phyloP scores from a whole-genome alignment of 2,329 filamentous ascomycete genomes.

The Trichoderma breve region DNA sequence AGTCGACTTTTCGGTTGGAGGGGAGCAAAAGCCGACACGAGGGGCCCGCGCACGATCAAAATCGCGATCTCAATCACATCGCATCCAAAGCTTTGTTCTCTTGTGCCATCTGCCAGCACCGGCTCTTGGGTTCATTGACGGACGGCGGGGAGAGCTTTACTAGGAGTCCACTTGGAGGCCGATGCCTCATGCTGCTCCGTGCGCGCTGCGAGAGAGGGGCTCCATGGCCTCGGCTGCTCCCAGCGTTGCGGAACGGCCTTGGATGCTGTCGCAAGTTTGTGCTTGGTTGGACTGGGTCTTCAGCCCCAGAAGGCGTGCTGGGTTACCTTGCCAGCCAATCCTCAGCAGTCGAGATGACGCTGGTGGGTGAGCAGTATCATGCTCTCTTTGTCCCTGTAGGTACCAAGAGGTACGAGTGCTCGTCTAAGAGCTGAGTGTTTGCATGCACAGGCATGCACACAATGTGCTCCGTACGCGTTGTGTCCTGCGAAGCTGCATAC shows the following conservation, averaged over 20 bases:
- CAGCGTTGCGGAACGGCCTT: conserved; percentile 10
- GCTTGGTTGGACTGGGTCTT: neutral
- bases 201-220: neutral
- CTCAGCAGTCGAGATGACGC: neutral
- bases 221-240: conserved; percentile 17
- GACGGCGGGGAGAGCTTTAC: neutral
- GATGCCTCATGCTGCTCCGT: conserved; percentile 5
- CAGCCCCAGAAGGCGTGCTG: conserved; percentile 13
- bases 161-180: neutral
- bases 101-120: neutral
- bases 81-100: neutral
- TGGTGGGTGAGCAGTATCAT: neutral
- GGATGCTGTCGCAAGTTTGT: conserved; percentile 1
- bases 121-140: neutral
- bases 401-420: neutral
- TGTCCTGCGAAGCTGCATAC: neutral
- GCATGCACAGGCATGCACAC: neutral
- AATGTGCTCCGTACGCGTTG: neutral
- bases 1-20: neutral
- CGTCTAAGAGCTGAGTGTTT: neutral
- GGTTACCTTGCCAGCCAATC: neutral
- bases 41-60: neutral
- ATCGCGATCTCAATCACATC: neutral
- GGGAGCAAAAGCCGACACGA: neutral
- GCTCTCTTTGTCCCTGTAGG: neutral